Evolutionary conservation across 1,139 yeast species (phyloP), one percentile per base, ranked within the genome.

Genomic region (Komagataea norvegica): DNA sequence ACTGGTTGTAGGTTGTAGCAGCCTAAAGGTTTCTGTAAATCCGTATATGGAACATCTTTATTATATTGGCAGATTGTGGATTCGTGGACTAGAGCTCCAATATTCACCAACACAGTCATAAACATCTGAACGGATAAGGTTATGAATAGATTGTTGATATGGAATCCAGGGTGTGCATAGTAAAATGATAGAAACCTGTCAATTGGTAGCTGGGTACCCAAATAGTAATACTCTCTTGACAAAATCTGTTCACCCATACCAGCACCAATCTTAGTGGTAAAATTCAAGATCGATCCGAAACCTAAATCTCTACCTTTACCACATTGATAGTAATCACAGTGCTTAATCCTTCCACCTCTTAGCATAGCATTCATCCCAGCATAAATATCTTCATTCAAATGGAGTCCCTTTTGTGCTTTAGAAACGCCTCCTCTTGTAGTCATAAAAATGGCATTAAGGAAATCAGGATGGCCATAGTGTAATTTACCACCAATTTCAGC

Each of bases 221-320:
- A 62, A 54, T 83, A 83, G 55, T 75, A 86, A 54, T 87, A 85
- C 52, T 87, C 96, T 46, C 96, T 65, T 5, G 95, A 85, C 13
- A 87, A 61, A 55, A 85, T 70, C 51, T 87, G 96, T 54, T 87
- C 96, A 1, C 95, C 96, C 96, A 87, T 87, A 1, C 96, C 96
- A 29, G 95, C 89, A 0, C 96, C 96, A 52, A 87, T 86, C 54
- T 87, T 87, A 0, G 91, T 78, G 0, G 94, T 86, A 56, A 87
- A 87, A 52, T 85, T 86, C 44, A 86, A 65, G 35, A 87, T 84
- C 0, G 95, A 82, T 0, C 84, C 80, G 59, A 87, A 87, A 0
- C 96, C 96, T 27, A 87, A 65, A 60, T 87, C 96, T 45, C 96
- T 66, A 0, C 96, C 96, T 57, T 87, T 87, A 0, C 96, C 96